Evolutionary conservation across 176 grass and related monocot species (phyloP).

Genomic region (Zea mays): DNA sequence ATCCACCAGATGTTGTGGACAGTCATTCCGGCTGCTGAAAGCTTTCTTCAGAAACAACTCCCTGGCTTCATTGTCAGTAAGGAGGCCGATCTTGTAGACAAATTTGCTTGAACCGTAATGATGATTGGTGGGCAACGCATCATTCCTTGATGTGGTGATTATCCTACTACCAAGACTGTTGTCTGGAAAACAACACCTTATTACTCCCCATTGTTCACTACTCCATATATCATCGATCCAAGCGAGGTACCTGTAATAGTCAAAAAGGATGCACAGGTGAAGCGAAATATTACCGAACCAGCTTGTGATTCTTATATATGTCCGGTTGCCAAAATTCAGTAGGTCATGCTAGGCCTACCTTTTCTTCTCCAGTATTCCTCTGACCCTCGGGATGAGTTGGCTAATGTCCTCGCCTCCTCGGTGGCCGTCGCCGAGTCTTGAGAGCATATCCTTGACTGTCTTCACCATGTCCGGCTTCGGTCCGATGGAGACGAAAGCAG

Average conservation of each 20-base stretch:
- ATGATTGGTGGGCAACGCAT: background rate
- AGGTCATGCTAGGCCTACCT: background rate
- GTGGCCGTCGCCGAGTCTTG: background rate
- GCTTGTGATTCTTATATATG: background rate
- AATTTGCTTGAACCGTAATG: background rate
- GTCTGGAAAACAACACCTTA: constrained; percentile 17
- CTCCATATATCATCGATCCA: constrained; percentile 50
- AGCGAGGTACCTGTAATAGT: constrained; percentile 27
- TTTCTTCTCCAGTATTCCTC: background rate
- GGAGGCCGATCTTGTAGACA: constrained; percentile 26
- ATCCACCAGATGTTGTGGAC: constrained; percentile 34
- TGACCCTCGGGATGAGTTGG: background rate
- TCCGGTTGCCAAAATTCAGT: background rate
- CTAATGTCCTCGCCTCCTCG: background rate
- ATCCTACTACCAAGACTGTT: constrained; percentile 26
- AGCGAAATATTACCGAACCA: background rate
- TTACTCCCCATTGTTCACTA: background rate
- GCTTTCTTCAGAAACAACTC: constrained; percentile 30
- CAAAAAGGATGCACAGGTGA: background rate
- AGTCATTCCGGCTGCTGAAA: background rate
- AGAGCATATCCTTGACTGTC: constrained; percentile 4
- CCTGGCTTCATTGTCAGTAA: constrained; percentile 2
- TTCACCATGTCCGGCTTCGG: background rate
- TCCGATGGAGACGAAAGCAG: constrained; percentile 10
- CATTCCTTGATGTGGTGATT: constrained; percentile 41